Evolutionary conservation across 768 basidiomycete species (phyloP).

Genomic region (Tulasnella sp.): DNA sequence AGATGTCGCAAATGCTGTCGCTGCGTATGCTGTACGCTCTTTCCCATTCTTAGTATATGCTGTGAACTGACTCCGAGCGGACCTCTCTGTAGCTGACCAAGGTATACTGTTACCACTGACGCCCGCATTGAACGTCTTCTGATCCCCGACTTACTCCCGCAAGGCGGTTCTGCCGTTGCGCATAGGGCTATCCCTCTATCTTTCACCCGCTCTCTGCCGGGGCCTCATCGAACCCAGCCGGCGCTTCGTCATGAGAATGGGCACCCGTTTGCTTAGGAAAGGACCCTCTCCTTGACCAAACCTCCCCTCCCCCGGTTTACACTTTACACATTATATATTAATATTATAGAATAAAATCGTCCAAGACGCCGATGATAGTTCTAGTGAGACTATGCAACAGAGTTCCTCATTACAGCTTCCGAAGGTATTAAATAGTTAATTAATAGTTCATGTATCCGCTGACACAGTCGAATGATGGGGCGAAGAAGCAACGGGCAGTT

Average conservation of each 20-base stretch:
- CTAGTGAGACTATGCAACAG: not conserved
- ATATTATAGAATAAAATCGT: not conserved
- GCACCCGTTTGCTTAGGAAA: not conserved
- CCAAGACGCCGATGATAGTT: not conserved
- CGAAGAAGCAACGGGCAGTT: not conserved
- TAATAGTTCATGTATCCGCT: not conserved
- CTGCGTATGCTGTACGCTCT: slow-evolving; percentile 79
- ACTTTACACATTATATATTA: not conserved
- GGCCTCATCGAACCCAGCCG: slow-evolving; percentile 53
- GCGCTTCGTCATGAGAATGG: not conserved
- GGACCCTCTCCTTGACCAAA: not conserved
- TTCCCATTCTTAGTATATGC: slow-evolving; percentile 40
- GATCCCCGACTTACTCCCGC: slow-evolving; percentile 9
- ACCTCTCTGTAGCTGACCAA: slow-evolving; percentile 16
- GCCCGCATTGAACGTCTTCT: not conserved
- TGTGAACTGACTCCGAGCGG: not conserved
- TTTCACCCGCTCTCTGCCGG: slow-evolving; percentile 69
- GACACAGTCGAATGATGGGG: not conserved
- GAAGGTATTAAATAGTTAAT: not conserved
- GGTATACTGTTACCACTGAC: not conserved
- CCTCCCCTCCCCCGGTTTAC: too few species aligned
- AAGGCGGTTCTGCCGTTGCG: slow-evolving; percentile 72
- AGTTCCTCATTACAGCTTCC: not conserved
- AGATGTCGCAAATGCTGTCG: slow-evolving; percentile 74
- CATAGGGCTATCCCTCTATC: slow-evolving; percentile 65